phyloP scores from a whole-genome alignment of 2,329 filamentous ascomycete genomes.

The Ascomycota sp. region DNA sequence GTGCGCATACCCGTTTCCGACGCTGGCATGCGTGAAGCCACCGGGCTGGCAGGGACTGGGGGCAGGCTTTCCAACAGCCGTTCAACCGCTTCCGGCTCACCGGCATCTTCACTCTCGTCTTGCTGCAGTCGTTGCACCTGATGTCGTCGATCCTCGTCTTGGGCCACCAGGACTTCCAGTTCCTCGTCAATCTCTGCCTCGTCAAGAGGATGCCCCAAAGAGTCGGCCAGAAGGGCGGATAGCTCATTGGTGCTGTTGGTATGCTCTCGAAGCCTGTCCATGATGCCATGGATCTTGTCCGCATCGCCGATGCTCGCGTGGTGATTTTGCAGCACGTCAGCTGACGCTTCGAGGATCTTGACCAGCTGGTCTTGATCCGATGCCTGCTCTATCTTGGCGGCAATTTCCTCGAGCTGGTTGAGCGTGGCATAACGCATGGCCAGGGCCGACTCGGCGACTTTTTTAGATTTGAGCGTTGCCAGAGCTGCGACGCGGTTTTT shows the following conservation, averaged over 20 bases:
- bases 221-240: slow-evolving; percentile 51
- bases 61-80: slow-evolving; percentile 31
- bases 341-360: slow-evolving; percentile 60
- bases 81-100: slow-evolving; percentile 28
- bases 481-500: slow-evolving; percentile 61
- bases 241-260: slow-evolving; percentile 73
- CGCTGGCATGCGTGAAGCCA: slow-evolving; percentile 11
- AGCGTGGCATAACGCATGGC: slow-evolving; percentile 52
- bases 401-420: slow-evolving; percentile 64
- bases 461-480: slow-evolving; percentile 64
- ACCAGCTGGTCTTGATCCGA: slow-evolving; percentile 70
- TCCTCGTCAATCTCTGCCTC: slow-evolving; percentile 78
- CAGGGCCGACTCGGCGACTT: slow-evolving; percentile 56
- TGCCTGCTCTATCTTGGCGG: slow-evolving; percentile 68
- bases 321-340: slow-evolving; percentile 48
- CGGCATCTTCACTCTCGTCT: slow-evolving; percentile 21
- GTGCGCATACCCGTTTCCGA: slow-evolving; percentile 17
- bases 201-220: slow-evolving; percentile 35
- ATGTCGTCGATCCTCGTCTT: slow-evolving; percentile 35
- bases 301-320: slow-evolving; percentile 61
- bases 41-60: slow-evolving; percentile 13
- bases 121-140: slow-evolving; percentile 27
- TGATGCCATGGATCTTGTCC: slow-evolving; percentile 53
- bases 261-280: slow-evolving; percentile 57
- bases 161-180: slow-evolving; percentile 43